These are phyloP conservation scores for Conoideocrella luteorostrata DNA, from an alignment of 2,329 filamentous ascomycete species.

Conservation along the genomic window DNA sequence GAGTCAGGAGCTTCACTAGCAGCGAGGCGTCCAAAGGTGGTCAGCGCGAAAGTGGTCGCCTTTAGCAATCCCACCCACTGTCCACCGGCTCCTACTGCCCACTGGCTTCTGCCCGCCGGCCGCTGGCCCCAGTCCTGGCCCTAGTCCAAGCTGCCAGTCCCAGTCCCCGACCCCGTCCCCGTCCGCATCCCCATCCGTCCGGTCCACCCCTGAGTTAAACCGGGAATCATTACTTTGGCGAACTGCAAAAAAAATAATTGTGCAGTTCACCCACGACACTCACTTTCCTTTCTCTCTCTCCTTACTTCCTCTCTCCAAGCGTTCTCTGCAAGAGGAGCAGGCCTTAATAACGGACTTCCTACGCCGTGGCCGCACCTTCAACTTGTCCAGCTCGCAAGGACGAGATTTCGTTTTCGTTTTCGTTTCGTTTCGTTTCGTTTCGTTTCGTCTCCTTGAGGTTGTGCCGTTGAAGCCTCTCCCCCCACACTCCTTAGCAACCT, in stretches of 20 bases:
- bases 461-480: not conserved
- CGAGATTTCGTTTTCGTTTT: not conserved
- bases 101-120: too few relatives aligned
- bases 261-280: constrained; percentile 10
- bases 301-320: constrained; percentile 2
- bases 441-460: not conserved
- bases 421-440: not conserved
- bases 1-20: too few relatives aligned
- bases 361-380: not conserved
- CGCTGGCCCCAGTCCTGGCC: too few relatives aligned
- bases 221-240: constrained; percentile 9
- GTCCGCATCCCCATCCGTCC: constrained; percentile 11
- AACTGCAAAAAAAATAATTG: constrained; percentile 15
- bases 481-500: not conserved
- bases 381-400: not conserved
- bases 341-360: not conserved
- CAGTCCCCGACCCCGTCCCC: not conserved
- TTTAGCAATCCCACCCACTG: too few relatives aligned
- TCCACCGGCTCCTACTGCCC: too few relatives aligned
- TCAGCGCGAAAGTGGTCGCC: too few relatives aligned
- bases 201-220: constrained; percentile 18
- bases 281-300: constrained; percentile 3
- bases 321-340: constrained; percentile 3
- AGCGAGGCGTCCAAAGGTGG: too few relatives aligned
- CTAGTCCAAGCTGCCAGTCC: too few relatives aligned